Base-by-base conservation (phyloP, 805 yeast genomes). In the Pachysolen tannophilus region DNA sequence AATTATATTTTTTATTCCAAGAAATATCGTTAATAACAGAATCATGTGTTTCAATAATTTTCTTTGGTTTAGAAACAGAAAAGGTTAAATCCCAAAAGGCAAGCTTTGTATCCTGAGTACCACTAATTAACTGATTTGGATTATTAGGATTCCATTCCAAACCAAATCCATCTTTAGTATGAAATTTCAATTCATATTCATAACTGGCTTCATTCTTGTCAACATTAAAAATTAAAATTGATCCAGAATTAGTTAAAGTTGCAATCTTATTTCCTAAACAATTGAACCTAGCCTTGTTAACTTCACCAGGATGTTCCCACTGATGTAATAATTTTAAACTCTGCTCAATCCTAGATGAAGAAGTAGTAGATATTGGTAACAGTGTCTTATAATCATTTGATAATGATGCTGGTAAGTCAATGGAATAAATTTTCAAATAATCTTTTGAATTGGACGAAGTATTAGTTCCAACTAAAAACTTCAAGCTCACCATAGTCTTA, bases 21-120 rank as follows among this genome's bases (percentile, higher is more conserved):
- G 82, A 62, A 18, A 84, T 60, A 44, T 78, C 92, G 53, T 81
- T 83, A 23, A 82, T 75, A 5, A 69, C 69, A 2, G 78, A 72
- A 4, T 59, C 44, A 50, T 80, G 86, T 6, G 70, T 52, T 32
- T 63, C 61, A 47, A 69, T 72, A 4, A 60, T 56, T 38, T 60
- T 65, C n/a, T 55, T 39, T 11, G 86, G 86, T 4, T 65, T 53
- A 4, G 42, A 24, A 4, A 41, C 13, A 5, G 55, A 44, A 31
- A 59, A 53, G 19, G 55, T 44, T 8, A 72, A 47, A 43, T 81
- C 82, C 94, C 94, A 85, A 26, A 79, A 49, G 0, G 84, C 84
- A 28, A 84, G 72, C 19, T 72, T 70, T 11, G 69, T 56, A 52
- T 84, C 94, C 40, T 72, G 75, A 4, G 85, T 67, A 2, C 84